Conservation (phyloP, 1,284 basidiomycete genomes). For the Hymenochaete sp. region DNA sequence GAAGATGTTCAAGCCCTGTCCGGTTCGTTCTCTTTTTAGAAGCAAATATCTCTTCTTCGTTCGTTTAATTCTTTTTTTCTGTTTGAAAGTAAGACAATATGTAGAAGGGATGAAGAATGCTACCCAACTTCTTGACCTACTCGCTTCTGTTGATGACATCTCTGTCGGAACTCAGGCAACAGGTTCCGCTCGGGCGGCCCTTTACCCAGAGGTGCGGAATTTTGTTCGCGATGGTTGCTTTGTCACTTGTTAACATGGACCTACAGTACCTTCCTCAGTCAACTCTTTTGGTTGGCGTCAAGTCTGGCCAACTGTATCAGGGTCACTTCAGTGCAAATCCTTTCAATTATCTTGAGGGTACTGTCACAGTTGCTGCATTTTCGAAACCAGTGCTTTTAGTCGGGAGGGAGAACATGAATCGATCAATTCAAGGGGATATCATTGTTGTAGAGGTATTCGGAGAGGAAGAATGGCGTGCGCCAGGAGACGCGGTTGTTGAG, state of each 20-base stretch:
- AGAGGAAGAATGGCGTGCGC: slow-evolving; percentile 87
- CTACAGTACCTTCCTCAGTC: slow-evolving; percentile 75
- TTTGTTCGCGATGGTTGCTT: background rate
- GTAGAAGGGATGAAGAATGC: slow-evolving; percentile 64
- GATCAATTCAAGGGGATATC: slow-evolving; percentile 89
- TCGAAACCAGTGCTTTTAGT: slow-evolving; percentile 78
- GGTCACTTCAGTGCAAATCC: slow-evolving; percentile 94
- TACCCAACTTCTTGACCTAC: slow-evolving; percentile 67
- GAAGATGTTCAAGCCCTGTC: slow-evolving; percentile 60
- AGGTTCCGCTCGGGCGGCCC: slow-evolving; percentile 41
- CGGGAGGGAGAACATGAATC: slow-evolving; percentile 92
- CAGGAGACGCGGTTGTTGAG: slow-evolving; percentile 89
- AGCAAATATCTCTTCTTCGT: slow-evolving; percentile 1
- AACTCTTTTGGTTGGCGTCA: slow-evolving; percentile 75
- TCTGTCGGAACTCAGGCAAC: slow-evolving; percentile 51
- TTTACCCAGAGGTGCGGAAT: slow-evolving; percentile 68
- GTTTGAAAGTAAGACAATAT: slow-evolving; percentile 58
- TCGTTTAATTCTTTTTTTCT: slow-evolving; percentile 4
- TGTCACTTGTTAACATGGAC: slow-evolving; percentile 3
- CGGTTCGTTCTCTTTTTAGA: slow-evolving; percentile 32
- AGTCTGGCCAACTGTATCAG: slow-evolving; percentile 77
- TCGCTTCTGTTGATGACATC: slow-evolving; percentile 58
- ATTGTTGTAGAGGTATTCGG: slow-evolving; percentile 88
- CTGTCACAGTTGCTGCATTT: slow-evolving; percentile 67
- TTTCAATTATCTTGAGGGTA: slow-evolving; percentile 96